Conservation (phyloP, 2,329 filamentous ascomycete species). For the Bipolaris sorokiniana region DNA sequence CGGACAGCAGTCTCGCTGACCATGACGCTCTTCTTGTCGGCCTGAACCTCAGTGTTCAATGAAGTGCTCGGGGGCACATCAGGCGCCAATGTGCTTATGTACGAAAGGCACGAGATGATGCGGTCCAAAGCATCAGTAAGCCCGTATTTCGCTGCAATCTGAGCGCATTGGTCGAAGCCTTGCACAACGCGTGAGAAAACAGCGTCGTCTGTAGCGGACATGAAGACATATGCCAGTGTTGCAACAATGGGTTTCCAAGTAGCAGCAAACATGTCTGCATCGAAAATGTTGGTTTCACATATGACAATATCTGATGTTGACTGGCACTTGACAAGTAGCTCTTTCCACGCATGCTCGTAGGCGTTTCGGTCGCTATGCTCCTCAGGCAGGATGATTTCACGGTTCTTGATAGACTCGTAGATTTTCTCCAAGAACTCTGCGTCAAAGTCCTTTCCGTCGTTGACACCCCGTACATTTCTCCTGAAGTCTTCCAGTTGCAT, state of each 20-base stretch:
- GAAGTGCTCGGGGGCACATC: conserved; percentile 78
- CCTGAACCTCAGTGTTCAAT: conserved; percentile 95
- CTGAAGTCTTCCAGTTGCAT: conserved; percentile 87
- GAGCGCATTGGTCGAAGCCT: conserved; percentile 94
- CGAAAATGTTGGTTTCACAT: conserved; percentile 91
- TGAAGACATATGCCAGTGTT: conserved; percentile 96
- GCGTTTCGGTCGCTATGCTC: conserved; percentile 97
- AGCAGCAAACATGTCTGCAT: conserved; percentile 95
- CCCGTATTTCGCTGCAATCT: conserved; percentile 84
- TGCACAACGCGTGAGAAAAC: conserved; percentile 93
- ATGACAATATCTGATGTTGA: conserved; percentile 74
- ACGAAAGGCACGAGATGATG: conserved; percentile 86
- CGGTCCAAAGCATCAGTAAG: conserved; percentile 88
- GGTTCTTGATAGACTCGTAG: conserved; percentile 86
- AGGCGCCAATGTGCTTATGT: conserved; percentile 86
- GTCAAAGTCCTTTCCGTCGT: conserved; percentile 82
- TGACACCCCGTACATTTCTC: conserved; percentile 88
- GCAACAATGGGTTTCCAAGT: conserved; percentile 96
- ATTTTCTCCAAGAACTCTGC: conserved; percentile 83
- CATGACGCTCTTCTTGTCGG: conserved; percentile 92
- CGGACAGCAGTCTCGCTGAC: conserved; percentile 97
- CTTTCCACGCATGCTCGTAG: conserved; percentile 97
- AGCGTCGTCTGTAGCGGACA: conserved; percentile 95
- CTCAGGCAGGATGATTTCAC: conserved; percentile 95
- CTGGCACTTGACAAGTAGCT: conserved; percentile 84